Conservation (phyloP, 2,329 filamentous ascomycete species). For the Fusarium verticillioides region DNA sequence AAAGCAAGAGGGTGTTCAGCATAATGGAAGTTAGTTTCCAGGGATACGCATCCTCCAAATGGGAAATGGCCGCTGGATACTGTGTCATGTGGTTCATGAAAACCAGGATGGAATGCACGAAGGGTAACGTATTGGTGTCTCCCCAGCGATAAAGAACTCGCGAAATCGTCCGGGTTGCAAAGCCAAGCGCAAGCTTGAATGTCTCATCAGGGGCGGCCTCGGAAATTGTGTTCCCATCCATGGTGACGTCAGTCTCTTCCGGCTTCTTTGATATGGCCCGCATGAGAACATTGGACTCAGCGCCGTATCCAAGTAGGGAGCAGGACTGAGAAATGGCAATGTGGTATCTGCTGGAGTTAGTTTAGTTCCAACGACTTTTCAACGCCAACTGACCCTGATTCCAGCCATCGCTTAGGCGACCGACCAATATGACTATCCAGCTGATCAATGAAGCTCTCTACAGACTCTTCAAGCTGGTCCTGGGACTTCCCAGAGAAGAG, state of each 20-base stretch:
- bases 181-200: conserved; percentile 51
- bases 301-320: conserved; percentile 49
- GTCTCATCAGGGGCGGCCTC: conserved; percentile 40
- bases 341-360: conserved; percentile 42
- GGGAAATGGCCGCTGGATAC: conserved; percentile 55
- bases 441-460: conserved; percentile 60
- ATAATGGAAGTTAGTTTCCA: conserved; percentile 59
- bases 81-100: conserved; percentile 64
- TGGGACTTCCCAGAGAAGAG: conserved; percentile 66
- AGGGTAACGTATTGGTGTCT: conserved; percentile 70
- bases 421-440: conserved; percentile 69
- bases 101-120: conserved; percentile 69
- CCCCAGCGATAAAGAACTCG: conserved; percentile 63
- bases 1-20: conserved; percentile 52
- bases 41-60: conserved; percentile 59
- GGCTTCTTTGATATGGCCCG: conserved; percentile 49
- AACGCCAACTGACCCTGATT: conserved; percentile 52
- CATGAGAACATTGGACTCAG: conserved; percentile 59
- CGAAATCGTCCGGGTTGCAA: conserved; percentile 58
- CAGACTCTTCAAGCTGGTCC: conserved; percentile 58
- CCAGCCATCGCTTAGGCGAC: conserved; percentile 62
- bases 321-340: conserved; percentile 49
- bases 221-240: conserved; percentile 40
- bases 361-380: neutral
- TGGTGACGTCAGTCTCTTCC: conserved; percentile 42